Base-by-base conservation (phyloP, 345 rosid species). In the Heritiera littoralis region DNA sequence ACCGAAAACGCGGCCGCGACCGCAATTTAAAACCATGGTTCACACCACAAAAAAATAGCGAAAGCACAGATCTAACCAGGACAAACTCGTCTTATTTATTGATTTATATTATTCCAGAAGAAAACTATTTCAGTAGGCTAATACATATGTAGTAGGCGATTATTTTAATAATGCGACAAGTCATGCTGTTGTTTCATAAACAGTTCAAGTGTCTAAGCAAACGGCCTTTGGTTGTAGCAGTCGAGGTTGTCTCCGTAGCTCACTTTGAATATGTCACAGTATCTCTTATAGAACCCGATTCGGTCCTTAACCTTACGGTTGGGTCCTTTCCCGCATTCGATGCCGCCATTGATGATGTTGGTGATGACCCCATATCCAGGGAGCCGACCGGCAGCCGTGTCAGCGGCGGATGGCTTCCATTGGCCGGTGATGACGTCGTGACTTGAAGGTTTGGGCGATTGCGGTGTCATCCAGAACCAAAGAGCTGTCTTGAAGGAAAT, bases 221-320 rank as follows among this genome's bases (percentile, higher is more conserved):
- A 69, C 9, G 74, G 56, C 38, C 74, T 69, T 23, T 69, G 74
- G 30, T 48, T 69, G 74, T 69, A 83, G 83, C 97, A 89, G 78
- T 90, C 92, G 52, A 92, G 89, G 71, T 90, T 87, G 80, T 79
- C 64, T 3, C 96, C 96, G 6, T 87, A 85, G 38, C 73, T 83
- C 46, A 88, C 82, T 10, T 84, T 76, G 35, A 90, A 77, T 41
- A 89, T 60, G 79, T 86, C 86, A 75, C 87, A 86, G 51, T 88
- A 92, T 73, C 91, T 89, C 85, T 89, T 85, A 72, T 86, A 92
- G 83, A 84, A 92, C 68, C 94, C 94, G n/a, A 90, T 87, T 32
- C 93, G 83, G 76, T 84, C 87, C 49, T 49, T 81, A 58, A 82
- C 94, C 77, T 79, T 72, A 5, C 85, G 56, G 32, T 89, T 80